A percentile compares a stretch with the other conserved stretches of the same genome.
phyloP scores from a whole-genome alignment of 2,329 filamentous ascomycete genomes.

The Dothistroma pini region DNA sequence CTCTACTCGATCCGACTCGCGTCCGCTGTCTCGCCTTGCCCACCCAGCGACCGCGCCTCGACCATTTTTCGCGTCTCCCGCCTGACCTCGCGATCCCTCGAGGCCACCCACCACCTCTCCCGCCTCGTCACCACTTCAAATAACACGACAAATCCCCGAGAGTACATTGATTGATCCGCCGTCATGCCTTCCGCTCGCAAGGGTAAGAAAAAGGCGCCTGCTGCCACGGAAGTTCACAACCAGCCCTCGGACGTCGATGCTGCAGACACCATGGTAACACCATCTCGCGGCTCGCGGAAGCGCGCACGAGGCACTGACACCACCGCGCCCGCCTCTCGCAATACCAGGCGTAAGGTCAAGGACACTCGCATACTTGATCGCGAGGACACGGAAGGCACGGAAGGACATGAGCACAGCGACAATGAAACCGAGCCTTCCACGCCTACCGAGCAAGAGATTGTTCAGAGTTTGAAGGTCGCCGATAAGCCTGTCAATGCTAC shows the following conservation, averaged over 20 bases:
- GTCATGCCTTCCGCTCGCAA: slow-evolving; percentile 31
- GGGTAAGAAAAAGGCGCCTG: slow-evolving; percentile 32
- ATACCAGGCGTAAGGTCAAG: slow-evolving; percentile 34
- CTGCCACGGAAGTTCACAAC: slow-evolving; percentile 25
- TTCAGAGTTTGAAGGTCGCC: slow-evolving; percentile 43
- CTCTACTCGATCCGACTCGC: no score
- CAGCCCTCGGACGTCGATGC: slow-evolving; percentile 41
- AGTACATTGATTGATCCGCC: background rate
- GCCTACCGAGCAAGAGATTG: slow-evolving; percentile 43
- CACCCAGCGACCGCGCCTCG: no score
- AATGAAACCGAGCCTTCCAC: slow-evolving; percentile 36
- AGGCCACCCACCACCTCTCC: background rate
- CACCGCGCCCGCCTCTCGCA: slow-evolving; percentile 27
- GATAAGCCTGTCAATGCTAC: slow-evolving; percentile 53
- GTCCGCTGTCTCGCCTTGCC: no score
- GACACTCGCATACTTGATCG: slow-evolving; percentile 31
- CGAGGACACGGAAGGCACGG: slow-evolving; percentile 38
- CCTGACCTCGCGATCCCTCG: no score
- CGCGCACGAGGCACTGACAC: slow-evolving; percentile 35
- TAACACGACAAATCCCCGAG: background rate
- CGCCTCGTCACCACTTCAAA: background rate
- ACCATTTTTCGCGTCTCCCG: no score
- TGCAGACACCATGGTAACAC: slow-evolving; percentile 47
- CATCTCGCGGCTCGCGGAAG: slow-evolving; percentile 47
- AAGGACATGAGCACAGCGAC: slow-evolving; percentile 38